Evolutionary conservation across 1,284 basidiomycete genomes (phyloP).

Genomic region (Cryptococcus neoformans): DNA sequence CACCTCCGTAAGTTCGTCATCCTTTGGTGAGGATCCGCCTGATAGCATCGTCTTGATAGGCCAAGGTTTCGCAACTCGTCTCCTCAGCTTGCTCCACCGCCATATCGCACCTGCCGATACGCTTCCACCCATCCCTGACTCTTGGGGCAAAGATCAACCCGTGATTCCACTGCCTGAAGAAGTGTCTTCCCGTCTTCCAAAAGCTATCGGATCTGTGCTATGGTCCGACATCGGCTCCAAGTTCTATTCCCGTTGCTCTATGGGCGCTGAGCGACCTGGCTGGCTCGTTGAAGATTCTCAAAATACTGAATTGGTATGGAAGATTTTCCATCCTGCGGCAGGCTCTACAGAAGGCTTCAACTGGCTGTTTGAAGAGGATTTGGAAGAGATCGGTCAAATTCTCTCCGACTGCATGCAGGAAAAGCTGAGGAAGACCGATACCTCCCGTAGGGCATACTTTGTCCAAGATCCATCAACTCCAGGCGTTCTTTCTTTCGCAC

Average conservation of each 20-base stretch:
- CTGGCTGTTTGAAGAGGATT: conserved; percentile 6
- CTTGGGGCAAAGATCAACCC: conserved; percentile 7
- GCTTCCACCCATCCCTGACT: conserved; percentile 5
- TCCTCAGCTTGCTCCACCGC: conserved; percentile 14
- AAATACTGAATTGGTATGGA: conserved; percentile 18
- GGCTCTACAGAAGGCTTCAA: conserved; percentile 1
- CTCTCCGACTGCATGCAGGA: background rate
- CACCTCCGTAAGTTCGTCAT: conserved; percentile 16
- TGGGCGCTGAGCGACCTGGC: conserved; percentile 13
- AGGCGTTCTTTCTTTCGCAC: conserved; percentile 10
- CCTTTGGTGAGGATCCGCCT: background rate
- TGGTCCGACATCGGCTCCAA: conserved; percentile 27
- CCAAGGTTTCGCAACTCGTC: conserved; percentile 26
- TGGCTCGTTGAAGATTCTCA: conserved; percentile 13
- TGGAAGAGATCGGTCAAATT: background rate
- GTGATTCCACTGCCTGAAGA: conserved; percentile 7
- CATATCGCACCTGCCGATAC: background rate
- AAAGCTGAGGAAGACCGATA: background rate
- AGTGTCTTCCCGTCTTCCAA: conserved; percentile 1
- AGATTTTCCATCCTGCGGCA: conserved; percentile 4
- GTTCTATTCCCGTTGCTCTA: conserved; percentile 26
- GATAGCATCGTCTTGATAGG: conserved; percentile 6
- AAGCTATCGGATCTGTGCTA: conserved; percentile 23
- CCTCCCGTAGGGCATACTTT: background rate
- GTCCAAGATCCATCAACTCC: conserved; percentile 12